Percentiles rank a stretch among this genome's conserved stretches.
Evolutionary conservation across 2,329 filamentous ascomycete species (phyloP).

Genomic region (Botryosphaeria dothidea): DNA sequence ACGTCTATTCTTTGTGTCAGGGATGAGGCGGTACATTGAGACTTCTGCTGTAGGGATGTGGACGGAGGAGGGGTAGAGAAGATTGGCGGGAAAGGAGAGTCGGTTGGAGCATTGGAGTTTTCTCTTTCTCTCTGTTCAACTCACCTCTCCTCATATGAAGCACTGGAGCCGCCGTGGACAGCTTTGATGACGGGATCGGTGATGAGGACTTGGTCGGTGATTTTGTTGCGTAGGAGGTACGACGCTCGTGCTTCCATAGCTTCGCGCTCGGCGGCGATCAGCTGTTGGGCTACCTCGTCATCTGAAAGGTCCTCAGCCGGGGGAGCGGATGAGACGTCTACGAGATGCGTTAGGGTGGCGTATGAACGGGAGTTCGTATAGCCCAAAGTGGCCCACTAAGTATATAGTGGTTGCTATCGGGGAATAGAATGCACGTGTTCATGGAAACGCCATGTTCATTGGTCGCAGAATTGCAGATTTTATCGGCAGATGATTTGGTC

Average conservation of each 20-base stretch:
- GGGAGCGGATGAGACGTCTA: neutral
- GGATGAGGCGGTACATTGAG: neutral
- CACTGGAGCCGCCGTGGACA: conserved; percentile 67
- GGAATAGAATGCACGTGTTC: neutral
- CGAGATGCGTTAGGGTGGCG: neutral
- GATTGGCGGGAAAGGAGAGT: conserved; percentile 19
- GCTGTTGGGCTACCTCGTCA: conserved; percentile 54
- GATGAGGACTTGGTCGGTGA: conserved; percentile 67
- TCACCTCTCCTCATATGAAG: conserved; percentile 68
- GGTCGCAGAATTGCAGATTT: neutral
- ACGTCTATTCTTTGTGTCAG: conserved; percentile 50
- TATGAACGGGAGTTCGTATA: conserved; percentile 20
- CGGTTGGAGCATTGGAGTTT: conserved; percentile 22
- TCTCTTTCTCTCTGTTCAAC: neutral
- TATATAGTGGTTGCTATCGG: neutral
- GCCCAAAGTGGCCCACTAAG: neutral
- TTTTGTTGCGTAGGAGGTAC: conserved; percentile 69
- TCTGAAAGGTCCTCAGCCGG: conserved; percentile 39
- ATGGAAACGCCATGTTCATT: neutral
- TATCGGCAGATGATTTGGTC: neutral
- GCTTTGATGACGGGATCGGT: conserved; percentile 77
- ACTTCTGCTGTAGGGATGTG: too few species aligned
- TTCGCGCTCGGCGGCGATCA: conserved; percentile 60
- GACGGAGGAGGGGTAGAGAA: too few species aligned
- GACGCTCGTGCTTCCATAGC: conserved; percentile 70